Evolutionary conservation across 305 asterid species (phyloP).

Genomic region (Nicotiana rustica): DNA sequence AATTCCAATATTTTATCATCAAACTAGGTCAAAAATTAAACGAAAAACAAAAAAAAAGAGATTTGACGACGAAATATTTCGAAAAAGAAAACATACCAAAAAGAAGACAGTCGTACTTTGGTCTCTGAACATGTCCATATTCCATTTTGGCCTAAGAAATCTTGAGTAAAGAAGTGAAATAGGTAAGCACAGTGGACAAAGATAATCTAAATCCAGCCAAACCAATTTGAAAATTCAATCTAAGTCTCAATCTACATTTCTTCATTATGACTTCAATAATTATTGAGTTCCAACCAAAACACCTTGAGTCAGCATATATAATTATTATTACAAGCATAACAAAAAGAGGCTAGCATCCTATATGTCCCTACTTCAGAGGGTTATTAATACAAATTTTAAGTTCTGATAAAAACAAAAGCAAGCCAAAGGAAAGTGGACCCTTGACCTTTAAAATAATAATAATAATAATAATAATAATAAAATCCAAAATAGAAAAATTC

Average conservation of each 20-base stretch:
- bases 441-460: neutral
- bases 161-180: constrained; percentile 46
- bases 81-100: constrained; percentile 58
- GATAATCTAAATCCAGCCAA: constrained; percentile 37
- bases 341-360: neutral
- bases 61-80: neutral
- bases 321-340: neutral
- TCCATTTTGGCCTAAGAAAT: constrained; percentile 63
- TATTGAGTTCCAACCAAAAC: neutral
- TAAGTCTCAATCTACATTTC: constrained; percentile 39
- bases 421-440: constrained; percentile 27
- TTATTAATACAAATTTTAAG: neutral
- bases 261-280: constrained; percentile 28
- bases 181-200: constrained; percentile 44
- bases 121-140: constrained; percentile 67
- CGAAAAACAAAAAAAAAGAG: neutral
- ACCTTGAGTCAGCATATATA: neutral
- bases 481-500: neutral
- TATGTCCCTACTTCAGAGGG: neutral
- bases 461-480: neutral
- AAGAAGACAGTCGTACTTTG: constrained; percentile 81
- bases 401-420: constrained; percentile 8
- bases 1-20: constrained; percentile 5
- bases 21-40: neutral
- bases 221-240: constrained; percentile 34